These are phyloP conservation scores for Lasiodiplodia hormozganensis DNA, from an alignment of 2,329 filamentous ascomycete species.

Conservation along the genomic window DNA sequence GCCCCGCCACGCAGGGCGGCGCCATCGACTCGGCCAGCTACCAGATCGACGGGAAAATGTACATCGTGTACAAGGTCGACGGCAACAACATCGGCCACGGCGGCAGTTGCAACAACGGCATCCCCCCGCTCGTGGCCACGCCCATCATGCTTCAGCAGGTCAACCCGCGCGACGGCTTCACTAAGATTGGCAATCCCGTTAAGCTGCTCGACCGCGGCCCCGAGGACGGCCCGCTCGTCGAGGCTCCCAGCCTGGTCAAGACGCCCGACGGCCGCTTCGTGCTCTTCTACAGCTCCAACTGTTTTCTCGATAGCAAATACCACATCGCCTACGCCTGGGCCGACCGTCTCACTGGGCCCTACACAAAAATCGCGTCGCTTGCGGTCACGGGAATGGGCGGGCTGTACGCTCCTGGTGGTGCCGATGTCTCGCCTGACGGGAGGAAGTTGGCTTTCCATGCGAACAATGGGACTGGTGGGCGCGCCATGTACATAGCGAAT, in stretches of 20 bases:
- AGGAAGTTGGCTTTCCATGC: slow-evolving; percentile 22
- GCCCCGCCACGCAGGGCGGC: slow-evolving; percentile 56
- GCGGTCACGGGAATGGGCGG: slow-evolving; percentile 29
- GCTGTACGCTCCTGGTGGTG: slow-evolving; percentile 31
- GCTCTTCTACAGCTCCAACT: slow-evolving; percentile 69
- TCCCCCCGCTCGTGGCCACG: slow-evolving; percentile 52
- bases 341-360: slow-evolving; percentile 34
- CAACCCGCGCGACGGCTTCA: slow-evolving; percentile 57
- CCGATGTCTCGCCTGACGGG: slow-evolving; percentile 29
- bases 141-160: slow-evolving; percentile 66
- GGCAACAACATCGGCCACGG: slow-evolving; percentile 63
- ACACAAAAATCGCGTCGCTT: slow-evolving; percentile 29
- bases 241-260: slow-evolving; percentile 66
- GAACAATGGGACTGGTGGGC: background rate
- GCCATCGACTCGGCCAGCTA: slow-evolving; percentile 70
- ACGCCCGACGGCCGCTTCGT: slow-evolving; percentile 61
- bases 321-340: slow-evolving; percentile 66
- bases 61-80: slow-evolving; percentile 71
- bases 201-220: slow-evolving; percentile 55
- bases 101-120: slow-evolving; percentile 55
- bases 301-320: slow-evolving; percentile 62
- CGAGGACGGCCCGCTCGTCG: slow-evolving; percentile 63
- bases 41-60: slow-evolving; percentile 57
- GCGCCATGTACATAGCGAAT: slow-evolving; percentile 14
- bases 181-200: slow-evolving; percentile 58